Percentiles rank a stretch among this genome's conserved stretches.
These are phyloP conservation scores for Gossypium stocksii DNA, from an alignment of 345 rosid genomes.

Conservation along the genomic window DNA sequence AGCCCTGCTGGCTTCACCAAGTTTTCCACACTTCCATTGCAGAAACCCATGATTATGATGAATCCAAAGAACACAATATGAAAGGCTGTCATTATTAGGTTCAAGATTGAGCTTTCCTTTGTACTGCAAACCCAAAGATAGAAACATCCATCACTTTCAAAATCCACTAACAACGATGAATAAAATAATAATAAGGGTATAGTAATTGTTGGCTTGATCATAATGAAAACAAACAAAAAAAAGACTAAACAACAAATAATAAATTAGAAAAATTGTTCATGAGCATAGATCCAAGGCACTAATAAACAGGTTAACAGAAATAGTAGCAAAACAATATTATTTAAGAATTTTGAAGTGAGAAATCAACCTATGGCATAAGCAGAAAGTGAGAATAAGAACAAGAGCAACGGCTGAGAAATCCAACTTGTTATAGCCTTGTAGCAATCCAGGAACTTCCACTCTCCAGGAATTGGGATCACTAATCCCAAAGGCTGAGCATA, in stretches of 20 bases:
- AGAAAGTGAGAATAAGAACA: slow-evolving; percentile 77
- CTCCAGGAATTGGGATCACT: slow-evolving; percentile 60
- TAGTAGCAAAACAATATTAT: slow-evolving; percentile 1
- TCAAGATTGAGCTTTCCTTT: slow-evolving; percentile 81
- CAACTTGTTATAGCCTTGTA: slow-evolving; percentile 61
- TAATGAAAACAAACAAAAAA: background rate
- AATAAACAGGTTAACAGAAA: slow-evolving; percentile 7
- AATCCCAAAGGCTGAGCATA: slow-evolving; percentile 62
- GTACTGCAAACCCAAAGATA: slow-evolving; percentile 52
- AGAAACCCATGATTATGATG: slow-evolving; percentile 61
- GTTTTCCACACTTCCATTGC: slow-evolving; percentile 52
- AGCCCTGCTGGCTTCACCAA: slow-evolving; percentile 73
- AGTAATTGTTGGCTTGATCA: background rate
- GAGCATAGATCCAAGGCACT: slow-evolving; percentile 10
- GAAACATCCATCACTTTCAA: slow-evolving; percentile 29
- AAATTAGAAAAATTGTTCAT: background rate
- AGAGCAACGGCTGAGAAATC: slow-evolving; percentile 84
- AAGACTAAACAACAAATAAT: background rate
- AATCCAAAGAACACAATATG: slow-evolving; percentile 84
- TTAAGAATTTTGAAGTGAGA: slow-evolving; percentile 3
- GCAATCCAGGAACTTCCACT: slow-evolving; percentile 53
- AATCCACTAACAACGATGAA: slow-evolving; percentile 7
- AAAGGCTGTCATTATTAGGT: slow-evolving; percentile 75
- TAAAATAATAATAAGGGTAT: background rate
- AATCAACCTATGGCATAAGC: slow-evolving; percentile 72